Evolutionary conservation across 1,284 basidiomycete genomes (phyloP).

Genomic region (Cryptococcus floricola): DNA sequence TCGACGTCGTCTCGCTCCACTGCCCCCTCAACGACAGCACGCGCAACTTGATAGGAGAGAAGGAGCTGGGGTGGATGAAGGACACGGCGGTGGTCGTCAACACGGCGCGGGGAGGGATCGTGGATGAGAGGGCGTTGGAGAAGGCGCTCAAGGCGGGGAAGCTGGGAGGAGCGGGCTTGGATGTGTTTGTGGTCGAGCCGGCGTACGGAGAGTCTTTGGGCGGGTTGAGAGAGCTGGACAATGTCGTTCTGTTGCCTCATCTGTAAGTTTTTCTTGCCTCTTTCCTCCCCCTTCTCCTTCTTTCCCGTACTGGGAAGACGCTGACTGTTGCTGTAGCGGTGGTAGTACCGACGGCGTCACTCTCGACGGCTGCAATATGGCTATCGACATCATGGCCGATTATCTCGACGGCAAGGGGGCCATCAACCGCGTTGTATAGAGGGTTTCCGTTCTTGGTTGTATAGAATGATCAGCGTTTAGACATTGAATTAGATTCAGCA

Average conservation of each 20-base stretch:
- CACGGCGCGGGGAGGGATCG: constrained; percentile 51
- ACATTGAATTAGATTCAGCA: no score
- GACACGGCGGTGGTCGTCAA: constrained; percentile 50
- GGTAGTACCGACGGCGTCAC: constrained; percentile 35
- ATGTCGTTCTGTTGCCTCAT: constrained; percentile 41
- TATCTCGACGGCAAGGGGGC: constrained; percentile 36
- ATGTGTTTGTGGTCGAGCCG: constrained; percentile 52
- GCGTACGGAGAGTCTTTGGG: constrained; percentile 34
- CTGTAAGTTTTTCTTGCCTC: constrained; percentile 25
- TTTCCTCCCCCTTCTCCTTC: neutral
- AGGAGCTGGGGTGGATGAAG: constrained; percentile 49
- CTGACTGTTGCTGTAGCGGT: constrained; percentile 17
- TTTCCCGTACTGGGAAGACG: neutral
- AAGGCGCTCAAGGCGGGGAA: constrained; percentile 42
- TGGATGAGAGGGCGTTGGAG: constrained; percentile 52
- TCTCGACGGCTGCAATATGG: constrained; percentile 30
- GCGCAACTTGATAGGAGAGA: constrained; percentile 42
- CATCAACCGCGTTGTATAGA: constrained; percentile 32
- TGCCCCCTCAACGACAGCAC: constrained; percentile 52
- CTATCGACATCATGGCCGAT: constrained; percentile 38
- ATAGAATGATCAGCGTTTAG: no score
- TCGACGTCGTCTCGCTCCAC: constrained; percentile 53
- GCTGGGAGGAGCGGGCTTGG: constrained; percentile 54
- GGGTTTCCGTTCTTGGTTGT: no score
- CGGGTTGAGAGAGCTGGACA: constrained; percentile 28